Conservation (phyloP, 2,329 filamentous ascomycete species). For the Fusarium sororula region DNA sequence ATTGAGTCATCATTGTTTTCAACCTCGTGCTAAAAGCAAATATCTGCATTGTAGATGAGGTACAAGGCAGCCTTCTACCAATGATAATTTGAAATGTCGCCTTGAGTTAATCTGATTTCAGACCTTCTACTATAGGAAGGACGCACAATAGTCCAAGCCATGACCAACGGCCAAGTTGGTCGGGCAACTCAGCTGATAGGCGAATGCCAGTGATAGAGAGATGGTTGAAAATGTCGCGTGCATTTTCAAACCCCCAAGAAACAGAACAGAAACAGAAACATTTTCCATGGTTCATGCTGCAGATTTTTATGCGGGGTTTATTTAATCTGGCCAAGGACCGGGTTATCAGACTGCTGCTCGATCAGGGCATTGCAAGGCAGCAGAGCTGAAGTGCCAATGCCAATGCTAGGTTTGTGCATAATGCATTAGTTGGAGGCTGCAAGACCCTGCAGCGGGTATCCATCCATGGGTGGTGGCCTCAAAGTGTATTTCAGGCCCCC, state of each 20-base stretch:
- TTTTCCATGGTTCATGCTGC: background rate
- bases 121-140: background rate
- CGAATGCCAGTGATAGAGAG: background rate
- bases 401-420: background rate
- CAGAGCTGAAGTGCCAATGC: background rate
- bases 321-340: background rate
- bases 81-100: background rate
- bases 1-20: background rate
- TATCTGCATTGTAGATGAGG: background rate
- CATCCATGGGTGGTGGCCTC: background rate
- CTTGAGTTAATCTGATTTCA: too few species aligned
- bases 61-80: background rate
- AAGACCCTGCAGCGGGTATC: constrained; percentile 11
- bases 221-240: background rate
- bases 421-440: constrained; percentile 3
- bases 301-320: background rate
- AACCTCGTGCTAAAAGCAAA: background rate
- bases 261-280: background rate
- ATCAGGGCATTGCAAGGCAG: constrained; percentile 4
- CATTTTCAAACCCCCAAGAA: background rate
- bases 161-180: background rate
- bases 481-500: background rate
- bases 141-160: background rate
- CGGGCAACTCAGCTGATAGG: background rate
- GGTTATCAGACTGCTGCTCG: background rate